These are phyloP conservation scores for Fraxinus baroniana DNA, from an alignment of 305 asterid genomes.

Conservation along the genomic window DNA sequence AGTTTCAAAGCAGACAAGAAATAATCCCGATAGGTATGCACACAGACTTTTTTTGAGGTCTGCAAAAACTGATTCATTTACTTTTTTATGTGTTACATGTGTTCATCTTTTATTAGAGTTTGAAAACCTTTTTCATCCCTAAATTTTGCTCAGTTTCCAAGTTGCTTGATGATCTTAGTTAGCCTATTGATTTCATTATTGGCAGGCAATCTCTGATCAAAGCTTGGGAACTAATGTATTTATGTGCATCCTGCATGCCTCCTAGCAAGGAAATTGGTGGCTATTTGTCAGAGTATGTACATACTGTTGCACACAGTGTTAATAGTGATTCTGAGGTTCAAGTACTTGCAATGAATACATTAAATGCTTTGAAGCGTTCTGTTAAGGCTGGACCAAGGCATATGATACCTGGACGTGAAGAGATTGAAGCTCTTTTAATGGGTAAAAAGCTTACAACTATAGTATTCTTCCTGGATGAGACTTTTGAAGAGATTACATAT, in stretches of 20 bases:
- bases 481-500: slow-evolving; percentile 93
- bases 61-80: slow-evolving; percentile 5
- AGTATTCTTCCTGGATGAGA: slow-evolving; percentile 94
- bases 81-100: neutral
- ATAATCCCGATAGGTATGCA: slow-evolving; percentile 77
- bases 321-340: slow-evolving; percentile 78
- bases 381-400: slow-evolving; percentile 94
- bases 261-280: slow-evolving; percentile 96
- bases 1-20: slow-evolving; percentile 90
- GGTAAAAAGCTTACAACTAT: slow-evolving; percentile 91
- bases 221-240: slow-evolving; percentile 95
- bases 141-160: neutral
- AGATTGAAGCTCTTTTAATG: slow-evolving; percentile 86
- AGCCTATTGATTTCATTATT: slow-evolving; percentile 24
- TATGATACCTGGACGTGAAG: slow-evolving; percentile 85
- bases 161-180: slow-evolving; percentile 20
- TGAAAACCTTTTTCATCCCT: slow-evolving; percentile 7
- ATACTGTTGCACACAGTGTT: slow-evolving; percentile 63
- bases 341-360: slow-evolving; percentile 71
- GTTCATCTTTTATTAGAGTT: slow-evolving; percentile 9
- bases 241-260: slow-evolving; percentile 96
- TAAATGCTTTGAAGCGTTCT: slow-evolving; percentile 84
- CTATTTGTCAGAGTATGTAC: slow-evolving; percentile 79
- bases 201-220: slow-evolving; percentile 66
- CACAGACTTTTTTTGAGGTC: slow-evolving; percentile 8